Base-by-base conservation (phyloP, 176 grass and related monocot genomes). In the Guadua angustifolia region DNA sequence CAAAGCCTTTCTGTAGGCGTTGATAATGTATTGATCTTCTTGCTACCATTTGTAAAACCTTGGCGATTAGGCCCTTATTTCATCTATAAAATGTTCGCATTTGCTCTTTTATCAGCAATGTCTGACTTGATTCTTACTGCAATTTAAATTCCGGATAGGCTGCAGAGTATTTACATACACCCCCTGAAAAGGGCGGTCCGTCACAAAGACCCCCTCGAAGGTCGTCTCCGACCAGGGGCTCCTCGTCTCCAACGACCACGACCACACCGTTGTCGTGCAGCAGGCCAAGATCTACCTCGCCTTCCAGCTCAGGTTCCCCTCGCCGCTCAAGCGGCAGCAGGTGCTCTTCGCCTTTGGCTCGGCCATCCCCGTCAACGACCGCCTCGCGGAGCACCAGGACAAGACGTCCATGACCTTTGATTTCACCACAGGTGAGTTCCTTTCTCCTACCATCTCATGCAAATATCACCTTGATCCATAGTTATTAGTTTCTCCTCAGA, bases 241-340 rank as follows among this genome's bases (percentile, higher is more conserved):
- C 73, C 83, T 93, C 55, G 18, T 85, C 56, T 84, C 95, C 71
- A 86, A 75, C n/a, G 29, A 80, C 74, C 88, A 73, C 58, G 69
- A 70, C 68, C 95, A 81, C 61, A 63, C 19, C 45, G 91, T 95
- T 32, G 1, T 92, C 16, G 79, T 95, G 79, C 79, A 90, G 25
- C 82, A 95, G 84, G 95, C 95, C 50, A 98, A 90, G 84, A 98
- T 98, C 81, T 98, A 98, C 84, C 75, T 98, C 82, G 95, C 90
- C 22, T 98, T 98, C 72, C 69, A 92, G 72, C 71, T 89, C 44
- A 86, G 69, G 14, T 90, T 95, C 86, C 14, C 63, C n/a, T 44
- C 62, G 53, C 88, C 71, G 64, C 79, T 97, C 52, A 92, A 80
- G 57, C 29, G 55, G 81, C 92, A 98, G 79, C 80, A 87, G 56